Conservation (phyloP, 176 grass and related monocot species). For the Zoysia pacifica region DNA sequence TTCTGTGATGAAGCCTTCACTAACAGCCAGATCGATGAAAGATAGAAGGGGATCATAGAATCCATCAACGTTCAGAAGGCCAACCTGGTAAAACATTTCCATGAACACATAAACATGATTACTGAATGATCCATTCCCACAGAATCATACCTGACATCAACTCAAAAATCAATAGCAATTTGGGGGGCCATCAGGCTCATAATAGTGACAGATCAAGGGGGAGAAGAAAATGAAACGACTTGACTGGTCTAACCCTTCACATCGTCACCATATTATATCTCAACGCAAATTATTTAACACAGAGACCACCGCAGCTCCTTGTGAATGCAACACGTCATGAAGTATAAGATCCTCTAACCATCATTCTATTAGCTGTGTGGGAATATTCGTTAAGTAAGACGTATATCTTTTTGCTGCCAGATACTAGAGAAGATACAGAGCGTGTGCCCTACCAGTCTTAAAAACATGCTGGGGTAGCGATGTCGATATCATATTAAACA, state of each 20-base stretch:
- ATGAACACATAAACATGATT: slow-evolving; percentile 2
- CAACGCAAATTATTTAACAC: slow-evolving; percentile 14
- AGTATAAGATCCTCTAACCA: slow-evolving; percentile 39
- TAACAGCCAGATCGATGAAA: slow-evolving; percentile 78
- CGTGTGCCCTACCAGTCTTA: slow-evolving; percentile 24
- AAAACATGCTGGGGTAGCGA: slow-evolving; percentile 33
- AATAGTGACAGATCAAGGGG: slow-evolving; percentile 36
- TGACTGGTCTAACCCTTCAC: slow-evolving; percentile 21
- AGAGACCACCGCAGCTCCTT: slow-evolving; percentile 9
- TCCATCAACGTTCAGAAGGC: slow-evolving; percentile 85
- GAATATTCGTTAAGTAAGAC: slow-evolving; percentile 48
- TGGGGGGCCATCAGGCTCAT: not conserved
- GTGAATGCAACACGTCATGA: slow-evolving; percentile 2
- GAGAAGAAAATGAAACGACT: slow-evolving; percentile 18
- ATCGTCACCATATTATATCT: slow-evolving; percentile 27
- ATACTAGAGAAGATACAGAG: slow-evolving; percentile 32
- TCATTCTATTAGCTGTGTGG: slow-evolving; percentile 40
- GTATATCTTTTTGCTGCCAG: slow-evolving; percentile 31
- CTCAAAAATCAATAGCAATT: not conserved
- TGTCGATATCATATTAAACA: slow-evolving; percentile 24
- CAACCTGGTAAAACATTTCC: slow-evolving; percentile 57
- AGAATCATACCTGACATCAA: slow-evolving; percentile 52
- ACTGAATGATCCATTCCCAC: slow-evolving; percentile 16
- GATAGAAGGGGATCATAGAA: slow-evolving; percentile 88
- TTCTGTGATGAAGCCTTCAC: slow-evolving; percentile 83